Conservation (phyloP, 495 filamentous ascomycete species). For the Tuber microsphaerosporum region DNA sequence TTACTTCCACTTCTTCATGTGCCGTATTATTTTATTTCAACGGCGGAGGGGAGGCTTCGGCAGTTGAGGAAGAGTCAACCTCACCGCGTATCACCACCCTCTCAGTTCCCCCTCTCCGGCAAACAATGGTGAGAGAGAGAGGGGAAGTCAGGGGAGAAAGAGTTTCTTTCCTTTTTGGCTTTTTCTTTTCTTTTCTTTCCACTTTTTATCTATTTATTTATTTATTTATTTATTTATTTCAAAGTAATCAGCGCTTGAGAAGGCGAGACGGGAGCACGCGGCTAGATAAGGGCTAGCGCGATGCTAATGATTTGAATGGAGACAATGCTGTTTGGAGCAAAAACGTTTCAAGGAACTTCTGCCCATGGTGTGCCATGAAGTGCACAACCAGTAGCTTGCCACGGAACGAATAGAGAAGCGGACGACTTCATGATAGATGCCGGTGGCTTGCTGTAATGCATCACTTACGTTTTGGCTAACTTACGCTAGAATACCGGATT, state of each 20-base stretch:
- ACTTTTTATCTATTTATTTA: neutral
- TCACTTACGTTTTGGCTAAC: neutral
- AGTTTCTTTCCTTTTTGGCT: neutral
- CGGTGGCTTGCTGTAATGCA: neutral
- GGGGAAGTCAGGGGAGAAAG: neutral
- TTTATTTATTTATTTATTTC: neutral
- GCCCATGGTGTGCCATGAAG: neutral
- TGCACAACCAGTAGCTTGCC: neutral
- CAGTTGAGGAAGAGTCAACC: slow-evolving; percentile 3
- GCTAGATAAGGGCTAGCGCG: neutral
- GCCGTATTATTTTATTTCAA: neutral
- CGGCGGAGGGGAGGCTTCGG: neutral
- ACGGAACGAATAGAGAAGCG: neutral
- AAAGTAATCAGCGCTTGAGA: neutral
- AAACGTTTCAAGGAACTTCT: neutral
- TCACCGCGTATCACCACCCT: neutral
- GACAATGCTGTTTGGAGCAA: neutral
- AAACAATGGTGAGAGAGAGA: neutral
- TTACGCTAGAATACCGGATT: neutral
- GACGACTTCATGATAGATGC: neutral
- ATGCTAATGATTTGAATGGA: neutral
- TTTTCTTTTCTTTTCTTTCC: neutral
- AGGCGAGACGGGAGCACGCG: neutral
- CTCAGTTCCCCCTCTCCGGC: neutral
- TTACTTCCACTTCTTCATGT: neutral